Conservation (phyloP, 2,329 filamentous ascomycete species). For the Fusarium chuoi region DNA sequence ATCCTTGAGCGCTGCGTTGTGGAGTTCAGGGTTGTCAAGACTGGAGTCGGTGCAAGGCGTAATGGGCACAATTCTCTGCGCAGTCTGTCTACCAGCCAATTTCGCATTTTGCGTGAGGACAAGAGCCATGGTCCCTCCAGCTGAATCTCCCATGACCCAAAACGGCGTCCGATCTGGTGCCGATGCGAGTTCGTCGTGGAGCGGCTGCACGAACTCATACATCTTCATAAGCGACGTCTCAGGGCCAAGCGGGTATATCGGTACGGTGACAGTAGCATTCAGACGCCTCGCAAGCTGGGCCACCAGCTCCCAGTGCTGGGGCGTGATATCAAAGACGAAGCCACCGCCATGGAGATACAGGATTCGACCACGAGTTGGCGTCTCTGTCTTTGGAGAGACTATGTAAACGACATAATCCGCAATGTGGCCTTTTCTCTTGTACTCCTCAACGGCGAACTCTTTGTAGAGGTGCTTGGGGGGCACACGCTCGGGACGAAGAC, state of each 20-base stretch:
- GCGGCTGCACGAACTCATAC: conserved; percentile 47
- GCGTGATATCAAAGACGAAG: conserved; percentile 45
- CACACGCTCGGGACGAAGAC: conserved; percentile 28
- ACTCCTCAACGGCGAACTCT: conserved; percentile 43
- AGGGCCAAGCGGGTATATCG: conserved; percentile 48
- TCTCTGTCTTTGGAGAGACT: conserved; percentile 47
- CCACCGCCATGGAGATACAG: conserved; percentile 48
- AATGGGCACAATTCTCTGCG: conserved; percentile 44
- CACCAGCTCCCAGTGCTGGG: conserved; percentile 45
- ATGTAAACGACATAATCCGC: conserved; percentile 41
- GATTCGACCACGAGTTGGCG: conserved; percentile 43
- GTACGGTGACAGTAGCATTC: conserved; percentile 47
- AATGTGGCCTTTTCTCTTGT: conserved; percentile 19
- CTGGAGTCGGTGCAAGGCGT: conserved; percentile 47
- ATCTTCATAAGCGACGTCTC: conserved; percentile 47
- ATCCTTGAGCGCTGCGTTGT: conserved; percentile 37
- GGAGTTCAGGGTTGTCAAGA: conserved; percentile 44
- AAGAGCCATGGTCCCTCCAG: conserved; percentile 46
- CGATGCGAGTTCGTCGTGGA: conserved; percentile 47
- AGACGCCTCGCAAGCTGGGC: conserved; percentile 44
- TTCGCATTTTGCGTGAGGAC: conserved; percentile 47
- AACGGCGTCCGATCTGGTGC: conserved; percentile 44
- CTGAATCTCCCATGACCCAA: conserved; percentile 47
- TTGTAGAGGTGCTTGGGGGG: conserved; percentile 42
- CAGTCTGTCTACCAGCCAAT: conserved; percentile 38